Base-by-base conservation (phyloP, 495 filamentous ascomycete genomes). In the Corynascus novoguineensis region DNA sequence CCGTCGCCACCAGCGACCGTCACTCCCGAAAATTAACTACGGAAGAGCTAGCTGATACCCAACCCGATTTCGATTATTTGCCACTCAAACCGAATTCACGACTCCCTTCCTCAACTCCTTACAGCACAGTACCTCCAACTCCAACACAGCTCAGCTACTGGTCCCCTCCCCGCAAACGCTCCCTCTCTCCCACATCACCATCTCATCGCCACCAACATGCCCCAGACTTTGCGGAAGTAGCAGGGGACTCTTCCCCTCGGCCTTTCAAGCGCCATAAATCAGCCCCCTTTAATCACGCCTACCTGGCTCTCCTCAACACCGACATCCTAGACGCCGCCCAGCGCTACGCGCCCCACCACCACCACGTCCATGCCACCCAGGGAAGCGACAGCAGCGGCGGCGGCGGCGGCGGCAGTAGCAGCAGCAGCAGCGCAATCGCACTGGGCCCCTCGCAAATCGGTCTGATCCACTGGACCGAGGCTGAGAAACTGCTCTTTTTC, bases 401-500 rank as follows among this genome's bases (percentile, higher is more conserved):
- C n/a, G n/a, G n/a, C n/a, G n/a, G n/a, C n/a, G n/a, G n/a, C n/a
- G n/a, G n/a, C n/a, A n/a, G n/a, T n/a, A n/a, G n/a, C n/a, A n/a
- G n/a, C 37, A 65, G 64, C 3, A 6, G 57, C 14, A 25, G 62
- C 1, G 11, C 11, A 15, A 27, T 25, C 10, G 15, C 35, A 8
- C 58, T 78, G 5, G 19, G 19, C 1, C 19, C 61, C n/a, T 79
- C 78, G 3, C 86, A 89, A 59, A 68, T 88, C 64, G 89, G 89
- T 21, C 73, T 80, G 19, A 82, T 85, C 10, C 50, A 70, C 14
- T 97, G 92, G 92, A 83, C 80, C 0, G 46, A 69, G 0, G 60
- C 71, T 6, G 92, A 97, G 67, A 93, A 93, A 62, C 69, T 78
- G 17, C 49, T 69, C 2, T 82, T 96, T 50, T 95, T 90, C 68